Conservation (phyloP, 352 stramenopile species). For the Halophytophthora batemanensis region DNA sequence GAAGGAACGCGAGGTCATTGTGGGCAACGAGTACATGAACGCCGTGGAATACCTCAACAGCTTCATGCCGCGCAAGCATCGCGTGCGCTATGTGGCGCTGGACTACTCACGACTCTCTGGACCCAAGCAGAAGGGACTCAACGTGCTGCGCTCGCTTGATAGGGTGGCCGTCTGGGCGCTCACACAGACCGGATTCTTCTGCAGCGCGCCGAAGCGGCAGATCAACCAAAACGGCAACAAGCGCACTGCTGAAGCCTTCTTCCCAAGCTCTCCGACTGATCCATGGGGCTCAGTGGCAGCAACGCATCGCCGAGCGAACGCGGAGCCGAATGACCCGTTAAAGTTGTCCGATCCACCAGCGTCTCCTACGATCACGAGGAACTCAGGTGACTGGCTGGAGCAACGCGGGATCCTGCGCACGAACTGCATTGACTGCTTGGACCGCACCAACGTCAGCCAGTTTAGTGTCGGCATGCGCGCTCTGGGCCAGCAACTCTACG, state of each 20-base stretch:
- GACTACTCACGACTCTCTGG: conserved; percentile 92
- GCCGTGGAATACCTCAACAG: conserved; percentile 98
- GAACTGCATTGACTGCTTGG: conserved; percentile 98
- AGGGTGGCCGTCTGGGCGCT: conserved; percentile 95
- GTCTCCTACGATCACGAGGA: conserved; percentile 70
- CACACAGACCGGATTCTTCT: conserved; percentile 98
- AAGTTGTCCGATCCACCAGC: conserved; percentile 15
- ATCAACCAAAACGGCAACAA: conserved; percentile 64
- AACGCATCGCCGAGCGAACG: conserved; percentile 14
- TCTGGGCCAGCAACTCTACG: conserved; percentile 95
- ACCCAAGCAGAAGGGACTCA: conserved; percentile 92
- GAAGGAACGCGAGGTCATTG: conserved; percentile 96
- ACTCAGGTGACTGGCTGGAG: conserved; percentile 90
- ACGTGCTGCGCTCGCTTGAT: conserved; percentile 92
- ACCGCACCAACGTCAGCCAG: conserved; percentile 86
- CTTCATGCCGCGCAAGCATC: conserved; percentile 87
- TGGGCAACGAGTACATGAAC: conserved; percentile 97
- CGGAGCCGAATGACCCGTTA: conserved; percentile 15
- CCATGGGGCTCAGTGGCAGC: conserved; percentile 20
- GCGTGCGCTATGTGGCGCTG: conserved; percentile 96
- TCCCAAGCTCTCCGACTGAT: conserved; percentile 19
- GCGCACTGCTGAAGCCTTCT: conserved; percentile 47
- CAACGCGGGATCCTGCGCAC: conserved; percentile 97
- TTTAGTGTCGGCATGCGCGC: conserved; percentile 88
- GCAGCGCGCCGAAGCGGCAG: conserved; percentile 83